Base-by-base conservation (phyloP, 1,284 basidiomycete species). In the Malassezia caprae region DNA sequence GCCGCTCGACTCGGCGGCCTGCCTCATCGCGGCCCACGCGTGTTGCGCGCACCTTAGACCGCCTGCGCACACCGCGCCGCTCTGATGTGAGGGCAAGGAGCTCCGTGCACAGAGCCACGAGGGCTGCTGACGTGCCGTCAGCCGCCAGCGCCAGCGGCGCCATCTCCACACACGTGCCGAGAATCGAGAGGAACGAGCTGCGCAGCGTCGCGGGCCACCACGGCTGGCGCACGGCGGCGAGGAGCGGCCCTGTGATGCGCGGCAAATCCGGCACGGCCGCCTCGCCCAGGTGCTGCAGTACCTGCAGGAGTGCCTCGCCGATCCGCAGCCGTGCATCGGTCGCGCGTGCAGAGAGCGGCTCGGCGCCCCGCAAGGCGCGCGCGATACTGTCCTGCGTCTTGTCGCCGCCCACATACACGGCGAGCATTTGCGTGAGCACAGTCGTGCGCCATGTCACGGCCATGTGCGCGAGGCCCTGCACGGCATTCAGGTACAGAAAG, bases 401-500 rank as follows among this genome's bases (percentile, higher is more conserved):
- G 4, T 67, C 64, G 5, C 64, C 58, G 6, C 62, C 61, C 12
- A 68, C 53, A 34, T 72, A 71, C 32, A 68, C 53, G 11, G 53
- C 49, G 2, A 73, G 54, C 6, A 72, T 53, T 1, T 59, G 47
- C 7, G 51, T 15, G 19, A 73, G 61, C 17, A 62, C 58, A 26
- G 56, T 41, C 0, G 40, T 34, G 2, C 64, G 65, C 13, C 63
- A 64, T 30, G 49, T 55, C 10, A 56, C 54, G 0, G 61, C 62
- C 42, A 74, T 48, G 8, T 82, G 84, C 4, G 84, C 82, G 1
- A 98, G 78, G 0, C 90, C 93, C 68, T 91, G 87, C 4, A 94
- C 85, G 0, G 88, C 90, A 69, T 91, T 91, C 53, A 96, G 78
- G 73, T 90, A 96, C 56, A 96, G 84, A 76, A 91, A 96, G 30